A percentile compares a stretch with the other conserved stretches of the same genome.
These are phyloP conservation scores for Lumnitzera racemosa DNA, from an alignment of 345 rosid genomes.

Conservation along the genomic window DNA sequence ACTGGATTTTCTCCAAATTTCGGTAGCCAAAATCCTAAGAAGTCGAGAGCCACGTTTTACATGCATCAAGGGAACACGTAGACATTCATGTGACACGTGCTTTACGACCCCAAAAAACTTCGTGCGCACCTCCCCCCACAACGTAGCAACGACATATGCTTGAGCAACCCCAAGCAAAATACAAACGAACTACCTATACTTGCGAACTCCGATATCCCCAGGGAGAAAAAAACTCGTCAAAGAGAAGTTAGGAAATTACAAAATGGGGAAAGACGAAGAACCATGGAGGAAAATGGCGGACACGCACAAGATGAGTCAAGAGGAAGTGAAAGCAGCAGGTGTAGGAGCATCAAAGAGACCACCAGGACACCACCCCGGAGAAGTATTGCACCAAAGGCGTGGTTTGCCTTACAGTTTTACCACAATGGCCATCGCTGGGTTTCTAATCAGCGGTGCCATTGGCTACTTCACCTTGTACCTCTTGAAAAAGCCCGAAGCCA, in stretches of 20 bases:
- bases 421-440: conserved; percentile 43
- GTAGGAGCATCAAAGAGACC: conserved; percentile 51
- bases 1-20: too few relatives aligned
- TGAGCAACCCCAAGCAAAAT: too few relatives aligned
- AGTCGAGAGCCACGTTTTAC: too few relatives aligned
- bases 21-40: too few relatives aligned
- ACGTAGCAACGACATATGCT: too few relatives aligned
- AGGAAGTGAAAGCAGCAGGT: conserved; percentile 44
- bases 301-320: conserved; percentile 61
- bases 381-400: conserved; percentile 58
- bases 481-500: conserved; percentile 57
- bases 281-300: conserved; percentile 57
- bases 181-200: too few relatives aligned
- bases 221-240: too few relatives aligned
- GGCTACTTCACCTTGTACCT: conserved; percentile 39
- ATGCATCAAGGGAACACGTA: too few relatives aligned
- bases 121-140: too few relatives aligned
- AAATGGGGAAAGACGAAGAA: conserved; percentile 18
- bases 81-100: too few relatives aligned
- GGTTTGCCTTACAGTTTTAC: conserved; percentile 43
- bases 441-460: conserved; percentile 38
- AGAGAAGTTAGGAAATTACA: neutral
- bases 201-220: too few relatives aligned
- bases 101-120: too few relatives aligned
- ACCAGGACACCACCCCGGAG: conserved; percentile 50